Evolutionary conservation across 768 basidiomycete genomes (phyloP).

Genomic region (Arthromyces matolae): DNA sequence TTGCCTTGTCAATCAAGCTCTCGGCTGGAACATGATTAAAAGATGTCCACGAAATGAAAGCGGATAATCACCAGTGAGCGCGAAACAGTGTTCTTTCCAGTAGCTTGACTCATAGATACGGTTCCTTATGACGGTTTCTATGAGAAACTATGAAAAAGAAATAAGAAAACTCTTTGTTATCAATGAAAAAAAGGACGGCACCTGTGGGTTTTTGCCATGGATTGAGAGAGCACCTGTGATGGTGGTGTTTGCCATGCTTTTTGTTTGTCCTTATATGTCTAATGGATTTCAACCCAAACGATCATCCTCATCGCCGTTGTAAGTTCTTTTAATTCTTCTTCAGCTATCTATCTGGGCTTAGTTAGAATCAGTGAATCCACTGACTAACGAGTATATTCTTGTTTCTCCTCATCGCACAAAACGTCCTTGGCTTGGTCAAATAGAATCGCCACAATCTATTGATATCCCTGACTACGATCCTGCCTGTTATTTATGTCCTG

Average conservation of each 20-base stretch:
- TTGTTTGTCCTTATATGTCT: conserved; percentile 12
- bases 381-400: conserved; percentile 71
- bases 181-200: conserved; percentile 25
- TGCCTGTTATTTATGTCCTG: conserved; percentile 84
- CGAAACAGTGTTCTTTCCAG: conserved; percentile 99
- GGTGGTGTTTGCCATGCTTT: conserved; percentile 88
- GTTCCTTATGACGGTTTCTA: conserved; percentile 94
- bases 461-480: conserved; percentile 63
- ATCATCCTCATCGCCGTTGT: conserved; percentile 73
- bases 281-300: conserved; percentile 51
- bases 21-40: conserved; percentile 55
- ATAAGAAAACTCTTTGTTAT: conserved; percentile 12
- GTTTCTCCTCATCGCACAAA: conserved; percentile 89
- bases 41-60: not conserved
- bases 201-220: conserved; percentile 97
- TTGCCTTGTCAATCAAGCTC: conserved; percentile 88
- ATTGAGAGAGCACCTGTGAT: conserved; percentile 82
- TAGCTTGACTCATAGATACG: conserved; percentile 92
- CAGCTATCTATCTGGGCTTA: not conserved
- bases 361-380: conserved; percentile 65
- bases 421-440: conserved; percentile 89
- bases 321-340: conserved; percentile 24
- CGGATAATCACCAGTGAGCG: conserved; percentile 69
- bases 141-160: conserved; percentile 62
- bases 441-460: conserved; percentile 56